Percentiles rank a stretch among this genome's conserved stretches.
phyloP scores from a whole-genome alignment of 805 yeast genomes.

The Alloascoidea hylecoeti region DNA sequence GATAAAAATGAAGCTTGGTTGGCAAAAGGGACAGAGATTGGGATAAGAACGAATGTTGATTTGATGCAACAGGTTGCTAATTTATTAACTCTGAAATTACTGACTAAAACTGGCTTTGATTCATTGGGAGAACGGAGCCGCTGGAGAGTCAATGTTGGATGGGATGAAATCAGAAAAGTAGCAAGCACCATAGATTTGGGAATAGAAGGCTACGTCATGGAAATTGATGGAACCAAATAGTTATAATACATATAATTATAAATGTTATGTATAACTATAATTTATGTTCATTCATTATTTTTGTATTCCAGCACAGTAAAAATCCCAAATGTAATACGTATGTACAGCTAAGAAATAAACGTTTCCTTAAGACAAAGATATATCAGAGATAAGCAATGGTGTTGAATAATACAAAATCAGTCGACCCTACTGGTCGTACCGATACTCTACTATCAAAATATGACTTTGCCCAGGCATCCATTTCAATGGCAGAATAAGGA shows the following conservation, averaged over 20 bases:
- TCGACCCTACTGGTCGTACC: constrained; percentile 18
- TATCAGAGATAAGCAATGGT: not conserved
- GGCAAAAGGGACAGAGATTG: constrained; percentile 13
- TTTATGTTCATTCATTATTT: no score
- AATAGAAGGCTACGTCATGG: constrained; percentile 43
- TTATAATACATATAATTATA: no score
- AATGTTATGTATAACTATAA: no score
- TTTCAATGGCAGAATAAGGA: constrained; percentile 32
- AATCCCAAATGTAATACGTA: no score
- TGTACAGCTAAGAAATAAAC: no score
- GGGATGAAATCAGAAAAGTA: constrained; percentile 45
- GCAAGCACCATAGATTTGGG: constrained; percentile 56
- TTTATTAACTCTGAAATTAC: constrained; percentile 35
- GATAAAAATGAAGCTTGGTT: constrained; percentile 18
- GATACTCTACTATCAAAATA: constrained; percentile 32
- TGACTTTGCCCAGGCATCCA: constrained; percentile 30
- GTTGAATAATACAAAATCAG: constrained; percentile 3
- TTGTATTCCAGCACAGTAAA: no score
- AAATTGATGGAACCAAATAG: no score
- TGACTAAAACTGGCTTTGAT: constrained; percentile 31
- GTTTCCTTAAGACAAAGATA: constrained; percentile 2
- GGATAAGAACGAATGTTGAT: constrained; percentile 27
- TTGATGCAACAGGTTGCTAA: constrained; percentile 47
- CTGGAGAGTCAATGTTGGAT: constrained; percentile 69
- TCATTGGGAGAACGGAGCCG: constrained; percentile 51